Evolutionary conservation across 345 rosid species (phyloP).

Genomic region (Arabidopsis suecica): DNA sequence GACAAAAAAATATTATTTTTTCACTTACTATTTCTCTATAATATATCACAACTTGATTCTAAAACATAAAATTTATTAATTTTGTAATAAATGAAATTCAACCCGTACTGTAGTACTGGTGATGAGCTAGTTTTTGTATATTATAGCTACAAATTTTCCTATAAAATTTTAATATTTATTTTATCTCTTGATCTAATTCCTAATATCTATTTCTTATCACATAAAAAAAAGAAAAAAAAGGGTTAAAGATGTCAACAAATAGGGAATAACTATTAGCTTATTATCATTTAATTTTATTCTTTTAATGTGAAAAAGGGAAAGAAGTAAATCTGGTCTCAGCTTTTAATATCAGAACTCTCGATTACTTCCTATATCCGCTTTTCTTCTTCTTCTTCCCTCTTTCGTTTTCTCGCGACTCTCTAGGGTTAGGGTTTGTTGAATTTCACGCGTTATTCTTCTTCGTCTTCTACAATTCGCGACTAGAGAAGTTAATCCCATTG

Average conservation of each 20-base stretch:
- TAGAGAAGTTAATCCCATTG: constrained; percentile 7
- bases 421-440: constrained; percentile 38
- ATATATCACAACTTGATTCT: too few species aligned
- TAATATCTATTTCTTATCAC: too few species aligned
- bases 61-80: too few species aligned
- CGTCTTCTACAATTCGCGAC: constrained; percentile 16
- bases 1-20: too few species aligned
- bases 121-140: too few species aligned
- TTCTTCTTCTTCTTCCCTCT: constrained; percentile 11
- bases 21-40: too few species aligned
- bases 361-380: constrained; percentile 27
- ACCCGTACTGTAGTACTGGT: too few species aligned
- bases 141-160: too few species aligned
- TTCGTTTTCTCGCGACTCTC: constrained; percentile 32
- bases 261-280: background rate
- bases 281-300: background rate
- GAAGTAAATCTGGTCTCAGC: constrained; percentile 12
- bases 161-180: background rate
- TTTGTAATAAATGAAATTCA: too few species aligned
- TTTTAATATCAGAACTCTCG: constrained; percentile 18
- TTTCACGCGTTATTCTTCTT: constrained; percentile 29
- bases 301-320: constrained; percentile 9
- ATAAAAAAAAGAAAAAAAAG: too few species aligned
- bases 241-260: too few species aligned
- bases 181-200: too few species aligned